Evolutionary conservation across 371 early-diverging fungal species (phyloP).

Genomic region (Mucor ambiguus): DNA sequence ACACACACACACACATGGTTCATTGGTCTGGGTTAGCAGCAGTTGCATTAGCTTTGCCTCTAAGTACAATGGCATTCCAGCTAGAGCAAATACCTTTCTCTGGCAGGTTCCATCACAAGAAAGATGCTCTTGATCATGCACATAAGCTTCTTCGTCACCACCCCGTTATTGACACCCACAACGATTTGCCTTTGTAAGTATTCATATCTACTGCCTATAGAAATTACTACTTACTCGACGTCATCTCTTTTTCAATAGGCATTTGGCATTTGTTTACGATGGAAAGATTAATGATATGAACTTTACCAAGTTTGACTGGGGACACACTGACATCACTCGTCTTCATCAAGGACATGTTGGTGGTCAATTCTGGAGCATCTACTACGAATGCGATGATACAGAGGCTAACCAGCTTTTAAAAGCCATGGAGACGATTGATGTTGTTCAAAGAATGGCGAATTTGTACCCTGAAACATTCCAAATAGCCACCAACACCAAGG

Average conservation of each 20-base stretch:
- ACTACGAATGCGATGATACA: slow-evolving; percentile 43
- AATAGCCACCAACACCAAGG: slow-evolving; percentile 46
- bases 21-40: slow-evolving; percentile 14
- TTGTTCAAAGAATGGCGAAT: slow-evolving; percentile 54
- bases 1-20: slow-evolving; percentile 16
- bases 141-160: slow-evolving; percentile 30
- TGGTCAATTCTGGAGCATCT: slow-evolving; percentile 70
- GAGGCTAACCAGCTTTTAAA: slow-evolving; percentile 39
- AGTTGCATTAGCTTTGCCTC: slow-evolving; percentile 11
- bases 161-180: slow-evolving; percentile 49
- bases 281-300: slow-evolving; percentile 48
- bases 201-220: no score
- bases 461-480: slow-evolving; percentile 56
- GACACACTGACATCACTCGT: slow-evolving; percentile 50
- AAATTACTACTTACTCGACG: not conserved
- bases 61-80: not conserved
- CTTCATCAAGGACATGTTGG: slow-evolving; percentile 52
- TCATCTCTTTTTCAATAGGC: slow-evolving; percentile 17
- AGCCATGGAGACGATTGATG: slow-evolving; percentile 63
- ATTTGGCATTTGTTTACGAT: slow-evolving; percentile 31
- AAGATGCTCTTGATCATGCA: slow-evolving; percentile 29
- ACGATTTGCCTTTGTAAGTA: slow-evolving; percentile 47
- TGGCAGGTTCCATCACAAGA: slow-evolving; percentile 4
- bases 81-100: not conserved
- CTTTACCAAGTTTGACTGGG: slow-evolving; percentile 34